Evolutionary conservation across 306 rosid species (phyloP).

Genomic region (Begonia fuchsioides): DNA sequence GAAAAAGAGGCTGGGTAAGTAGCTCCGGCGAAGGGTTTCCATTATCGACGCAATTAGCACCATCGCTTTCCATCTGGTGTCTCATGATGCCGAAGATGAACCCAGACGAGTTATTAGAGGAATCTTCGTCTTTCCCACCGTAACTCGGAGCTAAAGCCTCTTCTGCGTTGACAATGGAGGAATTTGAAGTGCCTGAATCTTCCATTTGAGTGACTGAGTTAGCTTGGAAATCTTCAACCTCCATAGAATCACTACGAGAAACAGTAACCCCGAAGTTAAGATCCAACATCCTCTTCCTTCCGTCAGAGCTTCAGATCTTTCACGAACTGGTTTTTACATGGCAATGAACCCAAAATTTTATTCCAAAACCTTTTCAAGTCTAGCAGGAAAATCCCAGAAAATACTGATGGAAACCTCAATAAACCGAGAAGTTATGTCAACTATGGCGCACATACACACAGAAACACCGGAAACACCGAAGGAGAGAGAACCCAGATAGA

Average conservation of each 20-base stretch:
- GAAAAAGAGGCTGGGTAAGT: slow-evolving; percentile 18
- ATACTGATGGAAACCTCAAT: no score
- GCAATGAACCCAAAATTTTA: no score
- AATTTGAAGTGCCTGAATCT: slow-evolving; percentile 23
- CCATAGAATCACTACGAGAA: slow-evolving; percentile 1
- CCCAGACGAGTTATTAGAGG: slow-evolving; percentile 13
- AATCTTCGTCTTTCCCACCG: slow-evolving; percentile 12
- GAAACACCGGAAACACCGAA: no score
- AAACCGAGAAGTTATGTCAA: no score
- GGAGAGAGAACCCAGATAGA: no score
- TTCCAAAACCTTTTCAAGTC: no score
- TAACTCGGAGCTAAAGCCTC: slow-evolving; percentile 8
- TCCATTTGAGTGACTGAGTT: slow-evolving; percentile 5
- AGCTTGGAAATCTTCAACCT: slow-evolving; percentile 7
- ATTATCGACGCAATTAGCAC: neutral
- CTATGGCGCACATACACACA: no score
- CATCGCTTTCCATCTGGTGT: slow-evolving; percentile 1
- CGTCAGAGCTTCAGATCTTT: no score
- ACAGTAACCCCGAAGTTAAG: slow-evolving; percentile 23
- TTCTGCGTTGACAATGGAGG: slow-evolving; percentile 26
- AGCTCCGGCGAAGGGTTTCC: slow-evolving; percentile 5
- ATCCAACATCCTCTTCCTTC: slow-evolving; percentile 20
- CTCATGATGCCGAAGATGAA: slow-evolving; percentile 30
- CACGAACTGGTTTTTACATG: no score
- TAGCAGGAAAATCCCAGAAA: no score